phyloP scores from a whole-genome alignment of 1,284 basidiomycete genomes.

The Cryptococcus hybrid region DNA sequence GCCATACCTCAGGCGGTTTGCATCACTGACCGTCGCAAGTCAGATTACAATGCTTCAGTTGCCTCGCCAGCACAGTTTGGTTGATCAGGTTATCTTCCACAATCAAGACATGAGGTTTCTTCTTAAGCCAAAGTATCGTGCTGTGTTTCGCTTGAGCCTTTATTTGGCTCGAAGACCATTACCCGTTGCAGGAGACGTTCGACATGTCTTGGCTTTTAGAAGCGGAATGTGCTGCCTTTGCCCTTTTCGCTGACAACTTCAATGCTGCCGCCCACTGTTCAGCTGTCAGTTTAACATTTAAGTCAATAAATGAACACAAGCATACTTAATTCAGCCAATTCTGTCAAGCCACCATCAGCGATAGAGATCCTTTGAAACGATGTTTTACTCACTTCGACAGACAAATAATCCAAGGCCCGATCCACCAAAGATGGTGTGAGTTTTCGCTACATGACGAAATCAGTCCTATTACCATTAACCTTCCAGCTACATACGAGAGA shows the following conservation, averaged over 20 bases:
- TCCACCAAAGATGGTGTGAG: conserved; percentile 42
- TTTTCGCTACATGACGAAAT: conserved; percentile 17
- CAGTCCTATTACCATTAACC: neutral
- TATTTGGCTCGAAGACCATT: neutral
- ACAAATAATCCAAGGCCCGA: conserved; percentile 41
- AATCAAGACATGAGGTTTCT: conserved; percentile 30
- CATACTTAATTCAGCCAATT: conserved; percentile 37
- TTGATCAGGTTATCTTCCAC: conserved; percentile 52
- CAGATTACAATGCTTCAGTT: conserved; percentile 29
- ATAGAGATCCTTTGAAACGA: neutral
- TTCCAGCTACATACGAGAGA: conserved; percentile 21
- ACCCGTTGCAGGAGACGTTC: conserved; percentile 1
- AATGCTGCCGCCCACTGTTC: conserved; percentile 39
- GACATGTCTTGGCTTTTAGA: conserved; percentile 32
- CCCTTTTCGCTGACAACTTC: conserved; percentile 38
- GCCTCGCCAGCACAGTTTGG: conserved; percentile 41
- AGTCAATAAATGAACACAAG: neutral
- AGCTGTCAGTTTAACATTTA: neutral
- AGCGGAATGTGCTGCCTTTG: conserved; percentile 53
- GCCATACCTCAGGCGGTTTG: neutral
- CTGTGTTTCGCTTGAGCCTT: conserved; percentile 5
- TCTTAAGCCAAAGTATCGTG: conserved; percentile 10
- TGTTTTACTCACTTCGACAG: conserved; percentile 23
- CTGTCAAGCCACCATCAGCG: conserved; percentile 4
- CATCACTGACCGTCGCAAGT: conserved; percentile 27